A percentile compares a stretch with the other conserved stretches of the same genome.
Conservation (phyloP, 805 yeast species). For the Candida sakaeoensis region DNA sequence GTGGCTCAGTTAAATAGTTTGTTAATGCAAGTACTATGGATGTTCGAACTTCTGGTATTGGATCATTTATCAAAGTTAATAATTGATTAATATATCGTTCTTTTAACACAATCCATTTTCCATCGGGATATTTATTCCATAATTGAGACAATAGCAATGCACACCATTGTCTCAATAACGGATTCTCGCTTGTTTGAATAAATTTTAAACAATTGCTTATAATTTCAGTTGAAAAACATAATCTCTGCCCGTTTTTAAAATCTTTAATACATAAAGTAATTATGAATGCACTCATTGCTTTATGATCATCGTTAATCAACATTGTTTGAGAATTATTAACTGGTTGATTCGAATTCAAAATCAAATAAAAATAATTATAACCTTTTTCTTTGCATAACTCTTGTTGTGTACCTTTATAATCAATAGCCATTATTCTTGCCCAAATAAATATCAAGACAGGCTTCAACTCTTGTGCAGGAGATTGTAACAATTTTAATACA, state of each 20-base stretch:
- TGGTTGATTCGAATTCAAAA: constrained; percentile 48
- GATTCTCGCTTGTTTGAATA: constrained; percentile 71
- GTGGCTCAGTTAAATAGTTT: constrained; percentile 55
- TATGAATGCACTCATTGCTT: constrained; percentile 94
- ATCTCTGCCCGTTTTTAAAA: constrained; percentile 72
- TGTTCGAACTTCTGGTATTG: constrained; percentile 92
- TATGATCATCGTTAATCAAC: constrained; percentile 71
- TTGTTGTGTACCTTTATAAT: constrained; percentile 82
- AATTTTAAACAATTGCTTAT: constrained; percentile 63
- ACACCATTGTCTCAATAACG: constrained; percentile 91
- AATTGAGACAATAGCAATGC: constrained; percentile 72
- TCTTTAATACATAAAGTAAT: constrained; percentile 80
- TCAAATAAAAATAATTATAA: constrained; percentile 78
- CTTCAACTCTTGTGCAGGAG: constrained; percentile 92
- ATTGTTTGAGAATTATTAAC: constrained; percentile 20
- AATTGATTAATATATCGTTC: constrained; percentile 60
- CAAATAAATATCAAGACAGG: constrained; percentile 94
- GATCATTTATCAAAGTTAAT: constrained; percentile 65
- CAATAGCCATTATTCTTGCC: constrained; percentile 97
- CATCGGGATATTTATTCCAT: constrained; percentile 69
- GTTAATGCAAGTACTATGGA: constrained; percentile 74
- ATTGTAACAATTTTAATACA: constrained; percentile 81
- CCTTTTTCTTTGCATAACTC: constrained; percentile 91
- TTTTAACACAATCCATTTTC: constrained; percentile 65
- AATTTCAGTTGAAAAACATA: constrained; percentile 72